Evolutionary conservation across 2,329 filamentous ascomycete genomes (phyloP).

Genomic region (Saccharata proteae): DNA sequence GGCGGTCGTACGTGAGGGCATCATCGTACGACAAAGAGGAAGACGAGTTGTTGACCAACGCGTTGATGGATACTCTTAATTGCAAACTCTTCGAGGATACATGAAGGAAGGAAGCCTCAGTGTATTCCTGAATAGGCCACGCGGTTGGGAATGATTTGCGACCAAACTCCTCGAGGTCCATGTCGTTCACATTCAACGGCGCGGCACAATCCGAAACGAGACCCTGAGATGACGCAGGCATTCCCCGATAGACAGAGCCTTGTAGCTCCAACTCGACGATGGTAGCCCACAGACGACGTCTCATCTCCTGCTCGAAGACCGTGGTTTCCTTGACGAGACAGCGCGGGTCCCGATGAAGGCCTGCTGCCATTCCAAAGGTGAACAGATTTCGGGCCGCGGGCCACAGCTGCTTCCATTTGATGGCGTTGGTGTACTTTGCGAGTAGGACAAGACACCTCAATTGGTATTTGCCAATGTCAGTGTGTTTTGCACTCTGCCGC

Average conservation of each 20-base stretch:
- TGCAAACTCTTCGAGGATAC: conserved; percentile 16
- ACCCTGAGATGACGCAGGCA: conserved; percentile 31
- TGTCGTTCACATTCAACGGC: conserved; percentile 40
- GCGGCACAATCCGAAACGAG: conserved; percentile 38
- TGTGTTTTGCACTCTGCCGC: conserved; percentile 39
- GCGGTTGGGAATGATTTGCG: conserved; percentile 14
- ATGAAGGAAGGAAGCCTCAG: conserved; percentile 18
- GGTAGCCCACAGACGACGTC: conserved; percentile 45
- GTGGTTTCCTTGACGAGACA: conserved; percentile 13
- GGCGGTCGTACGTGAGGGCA: conserved; percentile 20
- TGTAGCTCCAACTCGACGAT: conserved; percentile 46
- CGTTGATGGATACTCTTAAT: conserved; percentile 20
- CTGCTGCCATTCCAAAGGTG: conserved; percentile 40
- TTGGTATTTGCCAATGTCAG: conserved; percentile 38
- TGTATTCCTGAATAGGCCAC: conserved; percentile 18
- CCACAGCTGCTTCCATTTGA: conserved; percentile 44
- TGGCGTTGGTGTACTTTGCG: conserved; percentile 38
- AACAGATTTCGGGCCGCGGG: conserved; percentile 38
- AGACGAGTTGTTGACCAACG: conserved; percentile 21
- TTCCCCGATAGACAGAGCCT: conserved; percentile 42
- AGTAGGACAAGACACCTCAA: conserved; percentile 39
- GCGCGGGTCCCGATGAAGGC: conserved; percentile 38
- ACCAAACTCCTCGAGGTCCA: conserved; percentile 27
- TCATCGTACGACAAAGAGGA: conserved; percentile 19
- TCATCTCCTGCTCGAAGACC: conserved; percentile 39